Evolutionary conservation across 805 yeast genomes (phyloP), one percentile per base, ranked within the genome.

Genomic region (Candida glaebosa): DNA sequence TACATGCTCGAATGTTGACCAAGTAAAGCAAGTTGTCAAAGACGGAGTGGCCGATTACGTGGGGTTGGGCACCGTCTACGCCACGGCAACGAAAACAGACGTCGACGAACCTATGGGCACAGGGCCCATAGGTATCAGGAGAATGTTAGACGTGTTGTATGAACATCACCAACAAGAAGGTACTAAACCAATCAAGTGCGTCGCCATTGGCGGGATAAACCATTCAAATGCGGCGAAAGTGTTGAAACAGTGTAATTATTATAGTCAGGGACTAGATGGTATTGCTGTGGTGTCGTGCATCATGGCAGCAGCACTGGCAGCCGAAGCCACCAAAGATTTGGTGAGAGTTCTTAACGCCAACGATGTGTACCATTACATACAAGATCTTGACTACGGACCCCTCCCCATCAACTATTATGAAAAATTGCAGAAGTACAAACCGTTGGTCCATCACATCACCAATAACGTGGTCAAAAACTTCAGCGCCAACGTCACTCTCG

Each of bases 261-360:
- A 73, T 2, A 80, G 75, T 5, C 63, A 60, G 39, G 56, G 67
- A 0, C 57, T 85, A 6, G 86, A 86, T 55, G 97, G 97, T n/a
- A 79, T 86, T 10, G 93, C 96, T 2, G 82, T 89, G 10, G 97
- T 90, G 2, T 86, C 96, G 5, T 84, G 87, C 49, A 82, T 87
- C 9, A 84, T 88, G 82, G 87, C 87, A 1, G 65, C 72, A 1
- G 44, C 51, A 7, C 73, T 76, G 46, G 82, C 91, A 0, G 75
- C 59, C 1, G 41, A 49, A 2, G 80, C 85, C 0, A 75, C 91
- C 0, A 53, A 46, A 32, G 54, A 57, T 2, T 58, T 75, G 38
- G 58, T 61, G 31, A 37, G 43, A 0, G 51, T 61, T 4, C 59
- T 69, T 45, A 44, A 56, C 12, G 48, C 59, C 3, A 28, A 28